Base-by-base conservation (phyloP, 139 green algal genomes). In the Chlorella sp. region DNA sequence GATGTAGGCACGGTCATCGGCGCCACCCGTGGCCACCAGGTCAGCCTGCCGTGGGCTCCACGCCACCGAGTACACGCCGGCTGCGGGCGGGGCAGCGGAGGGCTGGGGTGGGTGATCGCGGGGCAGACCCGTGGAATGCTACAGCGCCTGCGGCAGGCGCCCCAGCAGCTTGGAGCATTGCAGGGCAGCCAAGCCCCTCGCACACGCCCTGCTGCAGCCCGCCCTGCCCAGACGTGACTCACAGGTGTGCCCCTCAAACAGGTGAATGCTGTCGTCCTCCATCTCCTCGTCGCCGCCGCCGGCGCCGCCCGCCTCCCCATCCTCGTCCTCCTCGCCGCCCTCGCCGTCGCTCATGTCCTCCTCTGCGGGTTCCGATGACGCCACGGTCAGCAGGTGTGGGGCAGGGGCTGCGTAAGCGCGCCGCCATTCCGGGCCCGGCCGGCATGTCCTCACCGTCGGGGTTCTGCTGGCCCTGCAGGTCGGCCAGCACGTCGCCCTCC, bases 1-100 rank as follows among this genome's bases (percentile, higher is more conserved):
- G 13, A 98, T 65, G 73, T 92, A 97, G 1, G 89, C 93, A 1
- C 68, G 78, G 85, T 98, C 95, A 73, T 98, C 95, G 39, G 91
- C 91, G 60, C 95, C 92, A 32, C 95, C 95, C 36, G 88, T 95
- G 30, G 94, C 95, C 9, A 97, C 95, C 60, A 96, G 62, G 74
- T 94, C 91, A 18, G 87, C 20, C 26, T 90, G 87, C 0, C 57
- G 67, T 13, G 92, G 89, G 74, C 84, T 94, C 94, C 94, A 98
- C 0, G 93, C 94, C 20, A 96, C 95, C 26, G 94, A 71, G 65
- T 96, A 92, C 4, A 98, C 94, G 16, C 90, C 87, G 69, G 94
- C 94, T 95, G 90, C 65, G 74, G n/a, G 1, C 18, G 34, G 39
- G 13, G 1, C 65, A 7, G 63, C 17, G 79, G 26, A 63, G 11